Evolutionary conservation across 1,139 yeast genomes (phyloP), one percentile per base, ranked within the genome.

Genomic region (Pichia sp.): DNA sequence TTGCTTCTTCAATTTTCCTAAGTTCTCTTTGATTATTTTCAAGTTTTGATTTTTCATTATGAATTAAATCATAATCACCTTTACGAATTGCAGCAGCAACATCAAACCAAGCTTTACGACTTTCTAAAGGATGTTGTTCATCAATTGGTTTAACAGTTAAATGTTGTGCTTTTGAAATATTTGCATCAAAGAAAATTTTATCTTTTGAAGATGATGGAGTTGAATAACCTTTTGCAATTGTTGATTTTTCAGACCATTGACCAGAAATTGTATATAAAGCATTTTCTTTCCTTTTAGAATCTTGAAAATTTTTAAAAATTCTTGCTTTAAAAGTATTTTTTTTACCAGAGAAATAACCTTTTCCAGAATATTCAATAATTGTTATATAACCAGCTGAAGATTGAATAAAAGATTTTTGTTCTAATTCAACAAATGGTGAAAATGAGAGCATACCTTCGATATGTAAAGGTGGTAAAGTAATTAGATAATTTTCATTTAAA

Each of bases 331-430:
- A 89, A 9, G 90, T 69, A 68, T 92, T 90, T 70, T 89, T 90
- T 72, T 89, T 90, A 54, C 98, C 98, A n/a, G 89, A 76, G 61
- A 92, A 87, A 70, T 89, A 92, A 27, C 98, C 98, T 64, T 92
- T 80, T 32, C 98, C 98, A 37, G 86, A 73, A 66, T 78, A 92
- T 57, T 87, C 96, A 53, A 92, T 70, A 25, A 76, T 74, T 23
- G 94, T 78, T 52, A 74, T 65, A 65, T 79, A 83, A 9, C 97
- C 97, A 42, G 78, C 73, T 6, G 95, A 80, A 33, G 89, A 73
- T 65, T 86, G 95, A 58, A 92, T 87, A 60, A 70, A 80, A 23
- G 95, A 77, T 53, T 80, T 80, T 48, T 95, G 95, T 61, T 90
- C 97, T 52, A 92, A 74, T 64, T 86, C 95, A 39, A 67, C 69